Base-by-base conservation (phyloP, 371 early-diverging fungal species). In the Phascolomyces articulosus region DNA sequence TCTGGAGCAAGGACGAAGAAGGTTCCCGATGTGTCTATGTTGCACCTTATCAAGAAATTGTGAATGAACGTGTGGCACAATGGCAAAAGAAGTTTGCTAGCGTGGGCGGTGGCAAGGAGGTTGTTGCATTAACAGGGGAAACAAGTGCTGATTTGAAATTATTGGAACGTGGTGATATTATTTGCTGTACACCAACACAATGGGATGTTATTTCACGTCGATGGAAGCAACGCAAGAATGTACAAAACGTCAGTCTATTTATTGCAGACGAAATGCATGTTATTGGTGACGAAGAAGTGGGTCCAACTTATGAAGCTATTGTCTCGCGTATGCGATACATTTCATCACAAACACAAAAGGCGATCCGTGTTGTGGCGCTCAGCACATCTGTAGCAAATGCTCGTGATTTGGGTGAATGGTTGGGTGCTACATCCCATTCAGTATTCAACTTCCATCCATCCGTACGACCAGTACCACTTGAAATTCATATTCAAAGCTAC, bases 231-330 rank as follows among this genome's bases (percentile, higher is more conserved):
- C 87, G 98, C 55, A 91, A 92, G 81, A 90, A 91, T 51, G 95
- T 99, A 18, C 95, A 96, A 65, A 91, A 87, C 1, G 85, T 98
- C 1, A 89, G 90, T 53, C 82, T 99, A 29, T 88, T 99, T 58
- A 91, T 99, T 54, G 92, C 95, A 4, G 99, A 99, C 73, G 99
- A 99, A 70, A 73, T 99, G 48, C 99, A 99, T 75, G 80, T 98
- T 79, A 90, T 97, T 51, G 95, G 96, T 27, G 92, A 95, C 28
- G 58, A 49, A 26, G 89, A 85, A 31, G 66, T 87, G 41, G 97
- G 97, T 0, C 95, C 96, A 0, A 90, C 93, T 0, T 91, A 93
- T 62, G 99, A 98, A 81, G 90, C 95, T 2, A 90, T 96, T 65
- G 88, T 95, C 1, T 95, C 95, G 11, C 85, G 99, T 64, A 93